Evolutionary conservation across 345 rosid species (phyloP), one percentile per base, ranked within the genome.

Genomic region (Bruguiera parviflora): DNA sequence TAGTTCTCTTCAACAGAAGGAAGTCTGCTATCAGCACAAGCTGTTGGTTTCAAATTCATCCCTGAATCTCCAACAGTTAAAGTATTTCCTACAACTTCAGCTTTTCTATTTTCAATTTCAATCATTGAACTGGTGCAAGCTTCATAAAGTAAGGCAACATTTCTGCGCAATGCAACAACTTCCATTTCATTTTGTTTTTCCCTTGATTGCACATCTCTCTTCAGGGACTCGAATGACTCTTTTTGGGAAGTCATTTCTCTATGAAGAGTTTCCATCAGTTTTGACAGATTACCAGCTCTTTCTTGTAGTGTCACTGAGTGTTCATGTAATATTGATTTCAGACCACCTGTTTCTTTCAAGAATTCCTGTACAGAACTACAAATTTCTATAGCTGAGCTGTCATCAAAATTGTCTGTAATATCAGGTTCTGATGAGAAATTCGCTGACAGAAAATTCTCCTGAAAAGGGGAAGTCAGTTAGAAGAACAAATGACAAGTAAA

Each of bases 41-140:
- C 69, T 69, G 67, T 71, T 52, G 78, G 73, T 65, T 79, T 73
- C 74, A 78, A 68, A 67, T 66, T 69, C 73, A 77, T 69, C 55
- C 70, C 78, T 31, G 52, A 66, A 70, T 77, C 79, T 31, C 61
- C 68, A 13, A 56, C 29, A 53, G 55, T 66, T 39, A 69, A 28
- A 69, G 66, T 68, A 64, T 78, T 82, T 59, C 79, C 79, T 22
- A 71, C 56, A 68, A 80, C 67, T 52, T 81, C 88, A 58, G 88
- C 82, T 73, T 79, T 82, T 68, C 62, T 79, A 64, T 74, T 88
- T 75, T 85, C 92, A 68, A 92, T 87, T 85, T 91, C 99, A 71
- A 68, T 66, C 61, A 88, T 67, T 57, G 83, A 77, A 73, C 72
- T 81, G 70, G 82, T 72, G 79, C 89, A 86, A 47, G 91, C 92